These are phyloP conservation scores for Vitis rupestris DNA, from an alignment of 164 flowering plant genomes.

Conservation along the genomic window DNA sequence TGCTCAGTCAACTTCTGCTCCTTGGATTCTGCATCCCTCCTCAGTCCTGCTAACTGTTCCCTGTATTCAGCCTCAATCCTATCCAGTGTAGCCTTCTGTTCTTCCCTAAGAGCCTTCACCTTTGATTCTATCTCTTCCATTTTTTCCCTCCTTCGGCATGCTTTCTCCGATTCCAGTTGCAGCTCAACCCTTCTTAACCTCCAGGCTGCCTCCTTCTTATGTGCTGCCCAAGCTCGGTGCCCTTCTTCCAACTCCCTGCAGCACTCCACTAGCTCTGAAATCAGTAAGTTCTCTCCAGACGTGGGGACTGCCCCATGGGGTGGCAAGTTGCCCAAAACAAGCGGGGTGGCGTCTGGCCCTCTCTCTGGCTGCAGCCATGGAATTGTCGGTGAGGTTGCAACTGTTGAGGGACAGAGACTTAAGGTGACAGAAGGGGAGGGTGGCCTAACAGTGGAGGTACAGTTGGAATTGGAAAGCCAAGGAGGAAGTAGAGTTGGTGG, in stretches of 20 bases:
- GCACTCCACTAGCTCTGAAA: constrained; percentile 66
- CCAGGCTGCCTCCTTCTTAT: constrained; percentile 95
- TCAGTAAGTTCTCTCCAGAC: constrained; percentile 27
- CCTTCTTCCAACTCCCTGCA: constrained; percentile 88
- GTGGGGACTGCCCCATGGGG: constrained; percentile 29
- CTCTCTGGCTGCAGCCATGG: constrained; percentile 66
- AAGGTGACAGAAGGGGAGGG: constrained; percentile 80
- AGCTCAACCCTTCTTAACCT: constrained; percentile 77
- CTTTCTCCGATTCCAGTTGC: constrained; percentile 91
- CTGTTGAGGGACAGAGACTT: constrained; percentile 76
- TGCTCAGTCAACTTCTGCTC: constrained; percentile 82
- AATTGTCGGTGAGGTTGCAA: constrained; percentile 33
- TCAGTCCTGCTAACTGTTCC: constrained; percentile 66
- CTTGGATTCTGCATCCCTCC: constrained; percentile 84
- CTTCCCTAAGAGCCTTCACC: constrained; percentile 72
- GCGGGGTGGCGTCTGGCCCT: constrained; percentile 27
- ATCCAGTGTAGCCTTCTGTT: constrained; percentile 55
- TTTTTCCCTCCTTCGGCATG: constrained; percentile 64
- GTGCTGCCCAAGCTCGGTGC: constrained; percentile 73
- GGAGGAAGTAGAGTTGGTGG: constrained; percentile 64
- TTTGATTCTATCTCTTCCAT: constrained; percentile 81
- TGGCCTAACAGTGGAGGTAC: constrained; percentile 37
- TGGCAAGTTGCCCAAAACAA: constrained; percentile 28
- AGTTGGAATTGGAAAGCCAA: constrained; percentile 66
- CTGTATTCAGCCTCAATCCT: constrained; percentile 78